Evolutionary conservation across 441 rosid genomes (phyloP), one percentile per base, ranked within the genome.

Genomic region (Pelargonium fulgidum): DNA sequence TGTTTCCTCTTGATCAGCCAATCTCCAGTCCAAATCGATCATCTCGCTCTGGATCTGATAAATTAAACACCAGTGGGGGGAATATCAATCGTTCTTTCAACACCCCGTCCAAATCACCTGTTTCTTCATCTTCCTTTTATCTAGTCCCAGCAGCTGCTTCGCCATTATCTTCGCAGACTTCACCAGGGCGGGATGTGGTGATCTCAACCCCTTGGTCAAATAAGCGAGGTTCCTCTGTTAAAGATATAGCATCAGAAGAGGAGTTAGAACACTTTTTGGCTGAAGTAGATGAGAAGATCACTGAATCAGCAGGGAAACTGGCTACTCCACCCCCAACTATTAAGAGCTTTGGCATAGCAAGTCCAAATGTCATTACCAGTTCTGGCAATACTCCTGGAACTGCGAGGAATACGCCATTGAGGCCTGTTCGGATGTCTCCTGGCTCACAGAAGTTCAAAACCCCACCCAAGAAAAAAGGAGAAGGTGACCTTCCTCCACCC

Each of bases 391-490:
- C 90, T 67, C 84, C 96, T 80, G 96, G 95, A 76, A 85, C 89
- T 77, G 73, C 87, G n/a, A 87, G 97, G 79, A 89, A 85, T 72
- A 89, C 95, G 39, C 99, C 99, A 64, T 75, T 89, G 79, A 84
- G 97, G 80, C 84, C 88, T 63, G 97, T 93, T 72, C 86, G 97
- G 84, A 87, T 93, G 96, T 93, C 99, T 82, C 99, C 97, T 68
- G 85, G 92, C 73, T 91, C 91, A 62, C 97, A 91, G 81, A 93
- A 93, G 74, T 91, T 88, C 81, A 82, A 86, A 36, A 91, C 98
- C 68, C 96, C 99, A 54, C 96, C 96, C 41, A 91, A 93, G 85
- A 93, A 91, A 81, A 93, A 91, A 82, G 97, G 96, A 81, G 97
- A 93, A 65, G 96, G 96, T 19, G 96, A 94, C 17, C 84, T 89